These are phyloP conservation scores for Kluyveromyces starmeri DNA, from an alignment of 805 yeast species.

Conservation along the genomic window DNA sequence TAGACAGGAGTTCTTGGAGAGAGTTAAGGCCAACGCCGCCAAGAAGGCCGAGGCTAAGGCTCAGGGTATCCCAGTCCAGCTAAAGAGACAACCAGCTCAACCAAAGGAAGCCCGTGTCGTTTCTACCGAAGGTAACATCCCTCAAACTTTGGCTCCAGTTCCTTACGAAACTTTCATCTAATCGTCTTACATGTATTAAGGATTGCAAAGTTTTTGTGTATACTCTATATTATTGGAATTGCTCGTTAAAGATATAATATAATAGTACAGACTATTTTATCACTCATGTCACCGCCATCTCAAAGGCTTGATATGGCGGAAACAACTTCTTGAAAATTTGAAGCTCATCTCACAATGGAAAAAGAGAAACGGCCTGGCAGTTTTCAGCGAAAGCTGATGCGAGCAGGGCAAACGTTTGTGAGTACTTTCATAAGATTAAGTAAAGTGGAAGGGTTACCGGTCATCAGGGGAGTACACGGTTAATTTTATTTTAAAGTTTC, in stretches of 20 bases:
- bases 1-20: conserved; percentile 97
- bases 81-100: conserved; percentile 97
- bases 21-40: conserved; percentile 96
- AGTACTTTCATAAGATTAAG: too few species aligned
- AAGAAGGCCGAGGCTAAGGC: conserved; percentile 91
- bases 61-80: conserved; percentile 79
- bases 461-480: too few species aligned
- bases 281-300: too few species aligned
- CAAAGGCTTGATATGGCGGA: too few species aligned
- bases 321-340: conserved; percentile 1
- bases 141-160: conserved; percentile 98
- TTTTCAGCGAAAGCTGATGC: too few species aligned
- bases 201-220: conserved; percentile 7
- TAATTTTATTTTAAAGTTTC: too few species aligned
- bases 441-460: too few species aligned
- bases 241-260: conserved; percentile 5
- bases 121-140: conserved; percentile 71
- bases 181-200: conserved; percentile 25
- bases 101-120: conserved; percentile 92
- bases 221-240: conserved; percentile 6
- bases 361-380: too few species aligned
- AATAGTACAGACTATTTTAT: conserved; percentile 1
- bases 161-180: conserved; percentile 99
- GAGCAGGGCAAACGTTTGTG: too few species aligned
- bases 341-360: not conserved